Conservation (phyloP, 2,329 filamentous ascomycete species). For the Pseudocercospora ulei region DNA sequence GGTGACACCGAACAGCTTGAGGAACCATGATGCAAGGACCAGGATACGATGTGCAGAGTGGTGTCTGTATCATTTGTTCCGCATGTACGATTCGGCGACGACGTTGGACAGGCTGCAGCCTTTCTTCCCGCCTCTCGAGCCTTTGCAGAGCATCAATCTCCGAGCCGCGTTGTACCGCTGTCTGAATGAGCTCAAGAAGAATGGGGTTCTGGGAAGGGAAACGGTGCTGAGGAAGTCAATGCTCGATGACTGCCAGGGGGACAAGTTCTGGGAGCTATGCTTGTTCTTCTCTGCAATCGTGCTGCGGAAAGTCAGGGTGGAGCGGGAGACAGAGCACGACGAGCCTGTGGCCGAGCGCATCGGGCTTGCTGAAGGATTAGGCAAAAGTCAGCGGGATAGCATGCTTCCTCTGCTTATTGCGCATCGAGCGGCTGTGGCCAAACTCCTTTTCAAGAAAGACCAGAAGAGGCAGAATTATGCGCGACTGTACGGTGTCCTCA, state of each 20-base stretch:
- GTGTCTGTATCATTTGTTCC: slow-evolving; percentile 79
- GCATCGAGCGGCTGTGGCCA: slow-evolving; percentile 58
- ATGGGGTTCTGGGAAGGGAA: slow-evolving; percentile 69
- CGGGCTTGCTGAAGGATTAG: slow-evolving; percentile 37
- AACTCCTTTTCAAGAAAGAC: slow-evolving; percentile 51
- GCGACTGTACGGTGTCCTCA: slow-evolving; percentile 51
- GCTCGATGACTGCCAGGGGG: slow-evolving; percentile 91
- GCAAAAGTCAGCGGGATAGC: slow-evolving; percentile 32
- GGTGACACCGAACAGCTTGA: slow-evolving; percentile 61
- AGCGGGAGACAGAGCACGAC: slow-evolving; percentile 40
- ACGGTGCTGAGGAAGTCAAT: slow-evolving; percentile 80
- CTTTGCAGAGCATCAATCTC: slow-evolving; percentile 81
- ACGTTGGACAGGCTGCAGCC: slow-evolving; percentile 72
- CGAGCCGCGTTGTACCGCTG: slow-evolving; percentile 71
- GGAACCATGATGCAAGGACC: slow-evolving; percentile 57
- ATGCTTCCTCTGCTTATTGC: slow-evolving; percentile 61
- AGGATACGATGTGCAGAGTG: slow-evolving; percentile 78
- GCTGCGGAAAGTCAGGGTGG: slow-evolving; percentile 52
- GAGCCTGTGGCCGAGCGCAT: slow-evolving; percentile 44
- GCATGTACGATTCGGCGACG: slow-evolving; percentile 69
- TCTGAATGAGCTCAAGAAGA: slow-evolving; percentile 80
- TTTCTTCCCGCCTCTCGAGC: slow-evolving; percentile 83
- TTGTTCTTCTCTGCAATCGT: slow-evolving; percentile 75
- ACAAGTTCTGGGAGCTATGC: slow-evolving; percentile 78
- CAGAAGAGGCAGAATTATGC: slow-evolving; percentile 50